Evolutionary conservation across 495 filamentous ascomycete genomes (phyloP), one percentile per base, ranked within the genome.

Genomic region (Annulohypoxylon maeteangense): DNA sequence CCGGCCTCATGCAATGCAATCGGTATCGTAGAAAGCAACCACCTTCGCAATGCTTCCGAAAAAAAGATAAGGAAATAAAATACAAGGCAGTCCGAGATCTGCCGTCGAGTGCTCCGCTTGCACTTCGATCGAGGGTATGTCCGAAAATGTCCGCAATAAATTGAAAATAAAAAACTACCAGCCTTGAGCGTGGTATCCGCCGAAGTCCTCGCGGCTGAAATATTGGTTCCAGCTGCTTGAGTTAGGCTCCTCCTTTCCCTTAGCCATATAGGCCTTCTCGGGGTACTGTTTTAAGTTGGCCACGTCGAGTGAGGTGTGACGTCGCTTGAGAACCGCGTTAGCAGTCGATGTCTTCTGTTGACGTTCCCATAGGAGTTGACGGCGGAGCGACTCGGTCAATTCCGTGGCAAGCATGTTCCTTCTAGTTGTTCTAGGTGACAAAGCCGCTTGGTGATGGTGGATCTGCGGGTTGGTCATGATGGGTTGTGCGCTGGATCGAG

Each of bases 331-430:
- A 62, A 94, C 93, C 4, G 95, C 94, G 65, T 91, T 92, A 61
- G 91, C 91, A 3, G 93, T 97, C 31, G 91, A 90, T 64, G 92
- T 92, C 87, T 95, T 97, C 29, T 84, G 82, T 29, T 79, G 80
- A 40, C 83, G 79, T 63, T 84, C 83, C 76, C 80, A 82, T 16
- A 85, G 78, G 34, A 85, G 82, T 36, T 83, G 79, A 25, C 83
- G 75, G 23, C 83, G 81, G 5, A 85, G 82, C 1, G 82, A 84
- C 68, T 85, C 83, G 40, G 83, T 83, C 68, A 99, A 83, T 80
- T 99, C 95, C 23, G 93, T 94, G 34, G 93, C 90, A 61, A 99
- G 87, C 95, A 99, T 99, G 80, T 99, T 97, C 47, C 95, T 88
- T 48, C 96, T 89, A 0, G 96, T 99, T 0, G 96, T 97, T 63